Percentiles rank a stretch among this genome's conserved stretches.
These are phyloP conservation scores for Psilocybe cubensis DNA, from an alignment of 768 basidiomycete genomes.

Conservation along the genomic window DNA sequence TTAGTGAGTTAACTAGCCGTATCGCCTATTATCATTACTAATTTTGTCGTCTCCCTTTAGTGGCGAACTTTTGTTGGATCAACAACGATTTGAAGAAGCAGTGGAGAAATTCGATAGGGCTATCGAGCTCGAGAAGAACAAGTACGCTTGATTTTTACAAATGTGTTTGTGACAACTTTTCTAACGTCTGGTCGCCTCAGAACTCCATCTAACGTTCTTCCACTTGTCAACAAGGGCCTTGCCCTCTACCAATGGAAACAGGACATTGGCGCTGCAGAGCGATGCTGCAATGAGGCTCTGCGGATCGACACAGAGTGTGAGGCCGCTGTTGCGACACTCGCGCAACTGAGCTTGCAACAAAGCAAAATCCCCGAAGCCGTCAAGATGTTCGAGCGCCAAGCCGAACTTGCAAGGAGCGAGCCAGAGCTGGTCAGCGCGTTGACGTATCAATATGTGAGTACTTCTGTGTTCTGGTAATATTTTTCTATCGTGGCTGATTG, in stretches of 20 bases:
- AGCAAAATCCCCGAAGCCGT: conserved; percentile 86
- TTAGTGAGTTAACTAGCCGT: conserved; percentile 64
- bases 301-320: conserved; percentile 92
- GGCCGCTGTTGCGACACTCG: conserved; percentile 93
- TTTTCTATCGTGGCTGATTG: background rate
- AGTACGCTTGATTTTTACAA: conserved; percentile 43
- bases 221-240: conserved; percentile 97
- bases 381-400: conserved; percentile 83
- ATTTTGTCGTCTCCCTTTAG: conserved; percentile 54
- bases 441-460: conserved; percentile 77
- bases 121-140: conserved; percentile 82
- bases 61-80: conserved; percentile 93
- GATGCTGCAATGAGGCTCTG: conserved; percentile 87
- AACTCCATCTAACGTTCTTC: conserved; percentile 78
- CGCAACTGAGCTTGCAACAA: conserved; percentile 91
- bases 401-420: conserved; percentile 87
- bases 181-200: conserved; percentile 17
- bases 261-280: conserved; percentile 81
- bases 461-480: background rate
- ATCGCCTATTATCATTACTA: background rate
- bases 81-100: conserved; percentile 84
- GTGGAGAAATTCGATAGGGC: conserved; percentile 93
- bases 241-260: conserved; percentile 96
- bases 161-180: background rate
- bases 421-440: conserved; percentile 80